These are phyloP conservation scores for Albugo laibachii DNA, from an alignment of 352 stramenopile genomes.

Conservation along the genomic window DNA sequence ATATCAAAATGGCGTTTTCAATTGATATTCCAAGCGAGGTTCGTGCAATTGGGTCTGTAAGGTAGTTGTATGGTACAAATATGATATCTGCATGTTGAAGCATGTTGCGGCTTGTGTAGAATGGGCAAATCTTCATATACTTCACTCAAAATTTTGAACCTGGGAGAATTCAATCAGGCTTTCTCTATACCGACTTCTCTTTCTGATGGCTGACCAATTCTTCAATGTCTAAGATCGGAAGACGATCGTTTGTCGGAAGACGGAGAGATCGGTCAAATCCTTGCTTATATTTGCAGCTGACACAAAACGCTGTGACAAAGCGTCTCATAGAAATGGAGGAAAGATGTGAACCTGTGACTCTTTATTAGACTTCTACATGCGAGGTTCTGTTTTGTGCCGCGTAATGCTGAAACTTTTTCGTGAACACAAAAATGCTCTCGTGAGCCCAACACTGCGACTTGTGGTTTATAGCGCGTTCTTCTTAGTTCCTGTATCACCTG, in stretches of 20 bases:
- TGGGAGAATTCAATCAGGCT: neutral
- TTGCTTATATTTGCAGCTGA: conserved; percentile 24
- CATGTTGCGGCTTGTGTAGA: conserved; percentile 88
- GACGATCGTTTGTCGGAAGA: neutral
- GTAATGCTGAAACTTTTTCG: conserved; percentile 79
- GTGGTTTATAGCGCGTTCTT: conserved; percentile 85
- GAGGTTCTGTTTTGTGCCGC: conserved; percentile 73
- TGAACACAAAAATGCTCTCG: conserved; percentile 96
- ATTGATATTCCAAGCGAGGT: conserved; percentile 89
- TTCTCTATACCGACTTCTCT: conserved; percentile 30
- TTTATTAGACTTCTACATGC: conserved; percentile 74
- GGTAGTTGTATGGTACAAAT: conserved; percentile 99
- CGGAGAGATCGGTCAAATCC: conserved; percentile 9
- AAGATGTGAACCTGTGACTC: conserved; percentile 51
- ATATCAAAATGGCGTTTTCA: conserved; percentile 94
- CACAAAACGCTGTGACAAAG: conserved; percentile 31
- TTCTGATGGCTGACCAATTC: conserved; percentile 85
- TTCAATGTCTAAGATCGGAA: conserved; percentile 97
- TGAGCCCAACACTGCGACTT: conserved; percentile 81
- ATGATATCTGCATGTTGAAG: conserved; percentile 89
- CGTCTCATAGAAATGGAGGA: neutral
- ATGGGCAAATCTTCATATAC: conserved; percentile 84
- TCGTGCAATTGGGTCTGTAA: conserved; percentile 88
- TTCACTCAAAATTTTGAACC: neutral
- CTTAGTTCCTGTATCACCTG: conserved; percentile 94